Percentiles rank a stretch among this genome's conserved stretches.
phyloP scores from a whole-genome alignment of 129 eudicot species.

The Pseudognaphalium luteoalbum region DNA sequence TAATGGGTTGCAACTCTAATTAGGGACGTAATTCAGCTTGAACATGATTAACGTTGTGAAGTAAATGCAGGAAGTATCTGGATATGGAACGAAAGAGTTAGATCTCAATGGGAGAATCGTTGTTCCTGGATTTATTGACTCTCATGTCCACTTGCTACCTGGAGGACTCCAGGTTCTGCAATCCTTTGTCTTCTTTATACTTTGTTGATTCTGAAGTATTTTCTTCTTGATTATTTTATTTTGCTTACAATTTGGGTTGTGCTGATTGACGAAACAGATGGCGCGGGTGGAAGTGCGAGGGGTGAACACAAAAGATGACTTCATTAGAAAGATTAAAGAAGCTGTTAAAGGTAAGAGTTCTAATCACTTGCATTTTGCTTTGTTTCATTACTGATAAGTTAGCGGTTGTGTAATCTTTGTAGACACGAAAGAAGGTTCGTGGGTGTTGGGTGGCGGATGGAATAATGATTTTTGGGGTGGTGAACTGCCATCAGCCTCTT shows the following conservation, averaged over 20 bases:
- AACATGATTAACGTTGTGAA: slow-evolving; percentile 1
- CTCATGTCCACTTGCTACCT: slow-evolving; percentile 79
- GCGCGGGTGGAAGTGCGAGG: slow-evolving; percentile 65
- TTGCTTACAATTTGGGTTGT: background rate
- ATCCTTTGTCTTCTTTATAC: background rate
- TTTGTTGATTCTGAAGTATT: background rate
- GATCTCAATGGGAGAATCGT: slow-evolving; percentile 69
- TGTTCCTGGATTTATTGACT: slow-evolving; percentile 96
- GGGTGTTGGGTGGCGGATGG: slow-evolving; percentile 99
- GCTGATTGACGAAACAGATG: slow-evolving; percentile 55
- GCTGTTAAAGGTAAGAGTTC: slow-evolving; percentile 59
- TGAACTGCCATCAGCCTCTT: slow-evolving; percentile 75
- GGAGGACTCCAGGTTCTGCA: slow-evolving; percentile 86
- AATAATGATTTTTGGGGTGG: slow-evolving; percentile 98
- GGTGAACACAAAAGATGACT: slow-evolving; percentile 50
- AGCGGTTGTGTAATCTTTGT: slow-evolving; percentile 5
- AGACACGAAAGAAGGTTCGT: slow-evolving; percentile 72
- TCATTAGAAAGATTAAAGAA: slow-evolving; percentile 56
- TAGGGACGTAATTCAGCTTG: no score
- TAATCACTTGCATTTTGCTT: background rate
- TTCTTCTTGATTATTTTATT: background rate
- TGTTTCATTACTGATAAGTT: slow-evolving; percentile 7
- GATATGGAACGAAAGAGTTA: slow-evolving; percentile 46
- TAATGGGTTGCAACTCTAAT: background rate
- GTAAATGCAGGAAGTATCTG: slow-evolving; percentile 60